Evolutionary conservation across 148 eudicot genomes (phyloP).

Genomic region (Rhododendron ovatum): DNA sequence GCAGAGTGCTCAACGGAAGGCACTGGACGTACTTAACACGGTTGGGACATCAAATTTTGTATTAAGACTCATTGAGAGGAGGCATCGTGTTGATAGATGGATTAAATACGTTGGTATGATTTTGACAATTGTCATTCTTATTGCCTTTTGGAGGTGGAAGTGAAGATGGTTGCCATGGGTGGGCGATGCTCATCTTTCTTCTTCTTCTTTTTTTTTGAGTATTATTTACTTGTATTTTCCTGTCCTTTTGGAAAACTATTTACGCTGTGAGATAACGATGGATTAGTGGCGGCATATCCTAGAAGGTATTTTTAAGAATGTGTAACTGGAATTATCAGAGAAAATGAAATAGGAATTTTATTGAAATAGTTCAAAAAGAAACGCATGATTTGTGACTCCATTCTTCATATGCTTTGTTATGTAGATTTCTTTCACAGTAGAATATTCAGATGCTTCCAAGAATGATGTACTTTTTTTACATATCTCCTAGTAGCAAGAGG

Average conservation of each 20-base stretch:
- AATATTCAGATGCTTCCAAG: neutral
- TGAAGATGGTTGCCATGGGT: slow-evolving; percentile 7
- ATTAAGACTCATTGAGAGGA: slow-evolving; percentile 67
- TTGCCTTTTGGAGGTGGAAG: slow-evolving; percentile 74
- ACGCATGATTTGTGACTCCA: neutral
- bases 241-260: neutral
- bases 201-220: neutral
- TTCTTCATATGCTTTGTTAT: neutral
- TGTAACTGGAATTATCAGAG: neutral
- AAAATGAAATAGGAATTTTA: neutral
- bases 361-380: neutral
- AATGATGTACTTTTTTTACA: neutral
- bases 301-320: neutral
- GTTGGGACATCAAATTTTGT: slow-evolving; percentile 63
- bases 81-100: slow-evolving; percentile 78
- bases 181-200: neutral
- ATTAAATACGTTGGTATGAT: slow-evolving; percentile 84
- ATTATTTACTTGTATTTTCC: neutral
- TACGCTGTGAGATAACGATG: neutral
- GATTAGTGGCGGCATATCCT: neutral
- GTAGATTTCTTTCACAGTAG: neutral
- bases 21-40: slow-evolving; percentile 74
- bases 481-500: neutral
- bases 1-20: slow-evolving; percentile 91
- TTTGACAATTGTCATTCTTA: slow-evolving; percentile 53